Conservation (phyloP, 345 rosid species). For the Camelina neglecta region DNA sequence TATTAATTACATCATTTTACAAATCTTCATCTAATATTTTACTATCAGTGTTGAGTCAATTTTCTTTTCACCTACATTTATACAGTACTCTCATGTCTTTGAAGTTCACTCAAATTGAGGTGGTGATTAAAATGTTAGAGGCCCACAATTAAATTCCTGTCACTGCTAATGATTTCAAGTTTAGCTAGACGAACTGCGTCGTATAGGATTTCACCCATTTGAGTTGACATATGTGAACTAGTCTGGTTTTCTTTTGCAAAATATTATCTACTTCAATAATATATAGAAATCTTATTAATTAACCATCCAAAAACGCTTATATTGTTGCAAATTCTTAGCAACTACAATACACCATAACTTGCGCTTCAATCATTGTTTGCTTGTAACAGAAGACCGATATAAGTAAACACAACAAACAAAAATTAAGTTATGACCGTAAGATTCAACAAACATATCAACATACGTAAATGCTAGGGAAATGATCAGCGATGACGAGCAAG, state of each 20-base stretch:
- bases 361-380: not conserved
- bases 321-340: not conserved
- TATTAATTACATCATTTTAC: conserved; percentile 3
- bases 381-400: too few relatives aligned
- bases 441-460: not conserved
- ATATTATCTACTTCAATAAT: too few relatives aligned
- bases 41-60: not conserved
- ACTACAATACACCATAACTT: not conserved
- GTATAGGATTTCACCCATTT: not conserved
- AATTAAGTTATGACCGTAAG: not conserved
- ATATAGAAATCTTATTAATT: not conserved
- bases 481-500: conserved; percentile 31
- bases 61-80: conserved; percentile 16
- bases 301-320: not conserved
- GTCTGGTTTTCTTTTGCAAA: not conserved
- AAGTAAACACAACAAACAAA: not conserved
- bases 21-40: not conserved
- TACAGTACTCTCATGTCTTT: not conserved
- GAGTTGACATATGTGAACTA: not conserved
- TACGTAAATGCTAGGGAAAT: not conserved
- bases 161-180: not conserved
- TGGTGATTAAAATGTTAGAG: not conserved
- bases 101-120: not conserved
- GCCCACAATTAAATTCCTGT: not conserved
- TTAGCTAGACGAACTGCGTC: not conserved